Conservation (phyloP, 805 yeast species). For the Candida argentea region DNA sequence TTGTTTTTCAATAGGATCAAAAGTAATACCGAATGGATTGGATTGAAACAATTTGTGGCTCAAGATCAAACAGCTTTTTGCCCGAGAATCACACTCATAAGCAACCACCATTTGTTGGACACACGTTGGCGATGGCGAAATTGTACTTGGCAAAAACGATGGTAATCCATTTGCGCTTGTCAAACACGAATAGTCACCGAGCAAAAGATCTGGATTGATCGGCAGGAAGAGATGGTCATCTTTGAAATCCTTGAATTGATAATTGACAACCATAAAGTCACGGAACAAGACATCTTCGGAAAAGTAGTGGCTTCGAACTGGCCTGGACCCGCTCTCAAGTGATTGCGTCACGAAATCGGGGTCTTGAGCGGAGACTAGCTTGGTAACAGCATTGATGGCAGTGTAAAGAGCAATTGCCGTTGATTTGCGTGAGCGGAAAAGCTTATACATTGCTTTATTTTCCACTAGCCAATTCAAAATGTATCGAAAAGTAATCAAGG, state of each 20-base stretch:
- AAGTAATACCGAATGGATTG: conserved; percentile 2
- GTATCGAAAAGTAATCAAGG: conserved; percentile 26
- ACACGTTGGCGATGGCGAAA: conserved; percentile 3
- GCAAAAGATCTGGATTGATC: conserved; percentile 11
- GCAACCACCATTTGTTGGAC: conserved; percentile 1
- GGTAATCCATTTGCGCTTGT: conserved; percentile 8
- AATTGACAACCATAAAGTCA: conserved; percentile 48
- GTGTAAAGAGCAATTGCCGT: conserved; percentile 6
- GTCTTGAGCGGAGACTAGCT: conserved; percentile 1
- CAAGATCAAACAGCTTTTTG: conserved; percentile 15
- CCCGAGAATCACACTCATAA: conserved; percentile 20
- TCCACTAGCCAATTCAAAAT: conserved; percentile 49
- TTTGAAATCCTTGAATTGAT: conserved; percentile 49
- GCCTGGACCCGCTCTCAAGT: conserved; percentile 18
- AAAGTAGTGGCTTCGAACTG: conserved; percentile 44
- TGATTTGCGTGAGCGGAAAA: conserved; percentile 5
- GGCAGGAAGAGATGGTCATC: conserved; percentile 37
- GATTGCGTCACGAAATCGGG: conserved; percentile 5
- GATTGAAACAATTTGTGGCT: conserved; percentile 13
- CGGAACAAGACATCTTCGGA: conserved; percentile 54
- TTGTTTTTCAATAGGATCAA: conserved; percentile 1
- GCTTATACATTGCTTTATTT: conserved; percentile 21
- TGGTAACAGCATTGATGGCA: conserved; percentile 8
- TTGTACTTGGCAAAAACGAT: conserved; percentile 9
- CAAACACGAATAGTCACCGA: conserved; percentile 11